Base-by-base conservation (phyloP, 495 filamentous ascomycete species). In the Aspergillus leporis region DNA sequence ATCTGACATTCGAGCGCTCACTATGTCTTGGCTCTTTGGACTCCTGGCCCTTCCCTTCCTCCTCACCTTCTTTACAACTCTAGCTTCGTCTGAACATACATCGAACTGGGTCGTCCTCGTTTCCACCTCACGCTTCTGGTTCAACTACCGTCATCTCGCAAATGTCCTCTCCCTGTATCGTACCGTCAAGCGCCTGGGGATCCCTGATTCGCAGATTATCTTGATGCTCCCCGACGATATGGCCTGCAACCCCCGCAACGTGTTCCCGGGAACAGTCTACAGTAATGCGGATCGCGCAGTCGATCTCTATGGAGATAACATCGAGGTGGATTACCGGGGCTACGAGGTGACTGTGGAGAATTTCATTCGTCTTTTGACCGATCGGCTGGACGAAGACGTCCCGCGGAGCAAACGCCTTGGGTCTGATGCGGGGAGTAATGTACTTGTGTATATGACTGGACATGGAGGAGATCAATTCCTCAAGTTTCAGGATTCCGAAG, bases 171-270 rank as follows among this genome's bases (percentile, higher is more conserved):
- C 94, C 51, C 85, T 98, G 52, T 98, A 98, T 79, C 91, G 94
- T 65, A 98, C 95, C 64, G 94, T 98, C 55, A 98, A 98, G 78
- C 90, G 94, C 19, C 87, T 98, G 41, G 94, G 94, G 51, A 98
- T 98, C 64, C 94, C 94, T 48, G 94, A 98, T 74, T 97, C 92
- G 19, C 95, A 98, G 69, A 98, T 98, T 74, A 97, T 98, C 71
- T 87, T 98, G 58, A 98, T 98, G 94, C 87, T 98, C 13, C 94
- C 95, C 23, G 94, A 98, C 76, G 94, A 98, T 77, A 97, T 98
- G 89, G 94, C 94, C 43, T 98, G 94, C 81, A 98, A 98, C 75
- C 95, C 94, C 12, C 92, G 94, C 63, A 98, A 98, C 68, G 91
- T 91, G 46, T 98, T 98, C 72, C 91, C 94, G 0, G 94, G 94